Evolutionary conservation across 1,284 basidiomycete species (phyloP).

Genomic region (Singerocomus inundabilis): DNA sequence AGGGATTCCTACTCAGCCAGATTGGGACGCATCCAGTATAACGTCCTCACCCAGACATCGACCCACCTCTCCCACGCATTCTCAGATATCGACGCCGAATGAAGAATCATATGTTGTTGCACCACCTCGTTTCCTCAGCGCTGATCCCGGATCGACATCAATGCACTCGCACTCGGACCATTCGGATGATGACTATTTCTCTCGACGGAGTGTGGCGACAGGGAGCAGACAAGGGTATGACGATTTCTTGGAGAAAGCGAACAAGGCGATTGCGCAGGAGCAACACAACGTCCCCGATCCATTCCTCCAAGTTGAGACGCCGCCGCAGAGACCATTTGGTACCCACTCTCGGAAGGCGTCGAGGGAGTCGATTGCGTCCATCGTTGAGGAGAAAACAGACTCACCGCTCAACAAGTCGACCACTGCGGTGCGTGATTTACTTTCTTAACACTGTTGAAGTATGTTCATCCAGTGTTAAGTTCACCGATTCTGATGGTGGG

Average conservation of each 20-base stretch:
- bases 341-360: slow-evolving; percentile 78
- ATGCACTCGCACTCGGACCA: slow-evolving; percentile 30
- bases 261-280: slow-evolving; percentile 76
- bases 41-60: slow-evolving; percentile 31
- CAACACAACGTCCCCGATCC: slow-evolving; percentile 77
- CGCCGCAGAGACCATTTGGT: slow-evolving; percentile 74
- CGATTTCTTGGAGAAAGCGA: slow-evolving; percentile 82
- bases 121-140: slow-evolving; percentile 22
- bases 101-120: slow-evolving; percentile 31
- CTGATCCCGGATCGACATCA: slow-evolving; percentile 25
- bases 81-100: slow-evolving; percentile 45
- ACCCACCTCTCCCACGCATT: slow-evolving; percentile 46
- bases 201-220: slow-evolving; percentile 37
- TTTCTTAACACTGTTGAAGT: background rate
- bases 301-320: slow-evolving; percentile 56
- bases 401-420: slow-evolving; percentile 92
- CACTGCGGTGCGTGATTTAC: slow-evolving; percentile 59
- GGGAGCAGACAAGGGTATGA: slow-evolving; percentile 52
- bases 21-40: slow-evolving; percentile 49
- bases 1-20: slow-evolving; percentile 49
- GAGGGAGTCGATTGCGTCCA: slow-evolving; percentile 83
- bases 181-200: slow-evolving; percentile 57
- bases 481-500: slow-evolving; percentile 89
- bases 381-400: slow-evolving; percentile 85
- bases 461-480: slow-evolving; percentile 41